These are phyloP conservation scores for Oleoguttula mirabilis DNA, from an alignment of 495 filamentous ascomycete species.

Conservation along the genomic window DNA sequence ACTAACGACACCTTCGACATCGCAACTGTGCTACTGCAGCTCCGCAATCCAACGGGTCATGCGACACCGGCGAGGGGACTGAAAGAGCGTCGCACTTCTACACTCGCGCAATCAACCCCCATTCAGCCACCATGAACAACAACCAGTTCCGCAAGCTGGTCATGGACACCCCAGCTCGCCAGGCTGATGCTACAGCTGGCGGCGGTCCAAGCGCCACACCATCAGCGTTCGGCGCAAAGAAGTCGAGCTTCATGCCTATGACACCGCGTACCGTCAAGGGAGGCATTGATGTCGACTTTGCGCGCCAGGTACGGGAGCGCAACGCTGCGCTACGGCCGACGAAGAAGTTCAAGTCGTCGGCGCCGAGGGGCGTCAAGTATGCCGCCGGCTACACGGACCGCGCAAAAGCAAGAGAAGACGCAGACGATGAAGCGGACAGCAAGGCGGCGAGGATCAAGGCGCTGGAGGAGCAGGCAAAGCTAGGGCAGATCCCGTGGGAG, in stretches of 20 bases:
- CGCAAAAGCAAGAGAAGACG: conserved; percentile 40
- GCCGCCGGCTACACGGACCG: conserved; percentile 77
- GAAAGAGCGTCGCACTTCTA: too few relatives aligned
- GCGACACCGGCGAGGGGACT: too few relatives aligned
- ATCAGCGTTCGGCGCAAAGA: conserved; percentile 26
- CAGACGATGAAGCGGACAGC: conserved; percentile 48
- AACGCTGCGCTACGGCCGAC: conserved; percentile 41
- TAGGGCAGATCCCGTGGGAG: conserved; percentile 63
- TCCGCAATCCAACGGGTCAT: too few relatives aligned
- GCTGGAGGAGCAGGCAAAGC: conserved; percentile 69
- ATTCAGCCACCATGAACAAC: conserved; percentile 67
- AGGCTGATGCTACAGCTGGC: conserved; percentile 24
- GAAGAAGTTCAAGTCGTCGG: conserved; percentile 61
- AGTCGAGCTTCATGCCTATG: conserved; percentile 29
- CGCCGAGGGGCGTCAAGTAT: conserved; percentile 73
- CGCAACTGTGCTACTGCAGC: too few relatives aligned
- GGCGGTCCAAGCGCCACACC: conserved; percentile 27
- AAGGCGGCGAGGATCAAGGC: conserved; percentile 55
- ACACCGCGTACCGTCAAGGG: conserved; percentile 49
- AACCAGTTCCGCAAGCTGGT: conserved; percentile 88
- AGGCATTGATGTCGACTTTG: conserved; percentile 53
- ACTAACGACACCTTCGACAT: too few relatives aligned
- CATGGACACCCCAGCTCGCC: conserved; percentile 34
- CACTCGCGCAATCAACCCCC: too few relatives aligned
- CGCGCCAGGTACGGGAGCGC: conserved; percentile 72